Conservation (phyloP, 768 basidiomycete species). For the Tulasnella sp. region DNA sequence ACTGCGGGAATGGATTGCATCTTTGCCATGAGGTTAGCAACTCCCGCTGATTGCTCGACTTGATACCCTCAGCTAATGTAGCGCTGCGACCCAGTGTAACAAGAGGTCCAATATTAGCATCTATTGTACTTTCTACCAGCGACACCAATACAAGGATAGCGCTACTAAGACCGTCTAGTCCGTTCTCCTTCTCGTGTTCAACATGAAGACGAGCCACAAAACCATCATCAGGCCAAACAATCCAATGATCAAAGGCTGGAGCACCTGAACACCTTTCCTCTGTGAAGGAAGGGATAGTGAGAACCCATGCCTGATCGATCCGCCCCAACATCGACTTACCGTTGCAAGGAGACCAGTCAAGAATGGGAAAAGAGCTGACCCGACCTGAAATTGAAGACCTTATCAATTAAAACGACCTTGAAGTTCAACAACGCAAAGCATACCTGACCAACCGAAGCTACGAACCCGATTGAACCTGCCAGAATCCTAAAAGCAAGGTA, state of each 20-base stretch:
- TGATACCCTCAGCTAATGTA: neutral
- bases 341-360: slow-evolving; percentile 30
- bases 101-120: neutral
- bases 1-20: neutral
- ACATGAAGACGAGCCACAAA: slow-evolving; percentile 12
- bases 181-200: slow-evolving; percentile 10
- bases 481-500: neutral
- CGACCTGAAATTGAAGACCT: too few species aligned
- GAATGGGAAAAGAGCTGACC: slow-evolving; percentile 65
- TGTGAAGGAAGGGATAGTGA: neutral
- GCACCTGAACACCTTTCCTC: slow-evolving; percentile 11
- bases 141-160: neutral
- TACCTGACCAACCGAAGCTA: slow-evolving; percentile 28
- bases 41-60: neutral
- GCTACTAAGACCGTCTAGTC: neutral
- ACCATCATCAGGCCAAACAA: slow-evolving; percentile 8
- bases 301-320: neutral
- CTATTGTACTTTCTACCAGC: neutral
- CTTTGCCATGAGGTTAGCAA: neutral
- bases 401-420: neutral
- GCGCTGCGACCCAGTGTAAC: neutral
- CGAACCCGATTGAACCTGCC: slow-evolving; percentile 27
- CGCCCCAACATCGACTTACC: neutral
- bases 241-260: slow-evolving; percentile 15
- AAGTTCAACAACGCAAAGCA: neutral